Conservation (phyloP, 192 early-diverging fungal genomes). For the Mortierella hygrophila region DNA sequence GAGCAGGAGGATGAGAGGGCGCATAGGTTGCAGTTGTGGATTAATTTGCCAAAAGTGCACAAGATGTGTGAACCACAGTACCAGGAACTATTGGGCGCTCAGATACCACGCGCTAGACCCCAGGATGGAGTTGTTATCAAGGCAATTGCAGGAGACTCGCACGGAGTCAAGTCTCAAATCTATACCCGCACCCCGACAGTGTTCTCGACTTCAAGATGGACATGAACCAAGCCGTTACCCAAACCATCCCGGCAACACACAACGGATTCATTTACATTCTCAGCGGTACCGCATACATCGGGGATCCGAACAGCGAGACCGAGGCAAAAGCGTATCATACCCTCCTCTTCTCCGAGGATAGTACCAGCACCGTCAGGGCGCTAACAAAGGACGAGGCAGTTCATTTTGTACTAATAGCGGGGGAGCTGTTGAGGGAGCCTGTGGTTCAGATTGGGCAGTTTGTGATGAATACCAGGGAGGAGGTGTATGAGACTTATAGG, state of each 20-base stretch:
- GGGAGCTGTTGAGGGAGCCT: conserved; percentile 64
- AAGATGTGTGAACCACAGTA: conserved; percentile 66
- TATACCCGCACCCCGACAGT: conserved; percentile 37
- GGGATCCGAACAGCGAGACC: background rate
- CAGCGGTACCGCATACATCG: conserved; percentile 35
- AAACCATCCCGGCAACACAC: conserved; percentile 39
- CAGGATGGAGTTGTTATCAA: background rate
- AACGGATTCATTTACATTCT: conserved; percentile 47
- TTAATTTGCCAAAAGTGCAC: conserved; percentile 64
- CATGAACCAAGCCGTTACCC: conserved; percentile 12
- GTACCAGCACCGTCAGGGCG: conserved; percentile 21
- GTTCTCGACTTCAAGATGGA: conserved; percentile 31
- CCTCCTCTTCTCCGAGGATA: conserved; percentile 36
- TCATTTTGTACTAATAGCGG: conserved; percentile 56
- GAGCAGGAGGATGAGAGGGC: conserved; percentile 4
- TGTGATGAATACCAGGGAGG: conserved; percentile 73
- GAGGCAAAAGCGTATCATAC: conserved; percentile 15
- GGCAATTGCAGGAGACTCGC: conserved; percentile 49
- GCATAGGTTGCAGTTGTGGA: conserved; percentile 70
- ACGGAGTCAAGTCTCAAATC: conserved; percentile 6
- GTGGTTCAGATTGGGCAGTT: conserved; percentile 72
- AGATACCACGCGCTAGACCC: conserved; percentile 29
- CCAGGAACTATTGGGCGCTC: conserved; percentile 22
- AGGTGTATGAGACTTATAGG: conserved; percentile 66
- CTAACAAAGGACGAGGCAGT: conserved; percentile 33